Evolutionary conservation across 129 eudicot genomes (phyloP).

Genomic region (Flaveria sonorensis): DNA sequence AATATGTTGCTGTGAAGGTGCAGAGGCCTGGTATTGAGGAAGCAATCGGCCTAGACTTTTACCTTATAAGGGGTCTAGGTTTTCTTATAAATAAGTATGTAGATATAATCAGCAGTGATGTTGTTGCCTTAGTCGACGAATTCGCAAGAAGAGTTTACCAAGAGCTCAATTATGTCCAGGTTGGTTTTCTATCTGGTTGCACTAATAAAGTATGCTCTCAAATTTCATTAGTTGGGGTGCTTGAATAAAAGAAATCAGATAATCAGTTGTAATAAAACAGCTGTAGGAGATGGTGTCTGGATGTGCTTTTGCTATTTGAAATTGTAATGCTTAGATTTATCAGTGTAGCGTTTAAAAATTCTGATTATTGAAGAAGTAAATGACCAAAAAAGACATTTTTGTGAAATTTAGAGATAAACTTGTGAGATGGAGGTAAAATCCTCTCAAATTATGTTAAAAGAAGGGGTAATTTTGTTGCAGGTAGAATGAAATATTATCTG

Average conservation of each 20-base stretch:
- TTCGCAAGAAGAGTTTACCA: slow-evolving; percentile 96
- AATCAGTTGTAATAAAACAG: slow-evolving; percentile 10
- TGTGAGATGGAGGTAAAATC: not conserved
- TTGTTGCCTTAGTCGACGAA: slow-evolving; percentile 91
- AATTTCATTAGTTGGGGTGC: not conserved
- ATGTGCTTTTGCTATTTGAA: not conserved
- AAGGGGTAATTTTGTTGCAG: not conserved
- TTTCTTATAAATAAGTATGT: slow-evolving; percentile 73
- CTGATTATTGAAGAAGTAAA: not conserved
- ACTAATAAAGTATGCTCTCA: slow-evolving; percentile 12
- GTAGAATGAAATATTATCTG: not conserved
- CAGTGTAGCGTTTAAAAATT: not conserved
- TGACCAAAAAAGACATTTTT: not conserved
- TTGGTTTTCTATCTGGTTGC: slow-evolving; percentile 38
- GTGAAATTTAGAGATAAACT: not conserved
- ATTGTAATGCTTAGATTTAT: not conserved
- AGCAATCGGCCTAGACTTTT: slow-evolving; percentile 85
- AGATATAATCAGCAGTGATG: slow-evolving; percentile 77
- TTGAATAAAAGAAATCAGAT: not conserved
- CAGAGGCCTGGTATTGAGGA: slow-evolving; percentile 98
- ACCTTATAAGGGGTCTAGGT: slow-evolving; percentile 84
- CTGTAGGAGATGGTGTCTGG: not conserved
- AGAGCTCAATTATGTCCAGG: slow-evolving; percentile 99
- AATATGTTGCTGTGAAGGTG: slow-evolving; percentile 94
- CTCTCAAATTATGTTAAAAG: not conserved